Percentiles rank a stretch among this genome's conserved stretches.
Conservation (phyloP, 345 rosid genomes). For the Kernera saxatilis region DNA sequence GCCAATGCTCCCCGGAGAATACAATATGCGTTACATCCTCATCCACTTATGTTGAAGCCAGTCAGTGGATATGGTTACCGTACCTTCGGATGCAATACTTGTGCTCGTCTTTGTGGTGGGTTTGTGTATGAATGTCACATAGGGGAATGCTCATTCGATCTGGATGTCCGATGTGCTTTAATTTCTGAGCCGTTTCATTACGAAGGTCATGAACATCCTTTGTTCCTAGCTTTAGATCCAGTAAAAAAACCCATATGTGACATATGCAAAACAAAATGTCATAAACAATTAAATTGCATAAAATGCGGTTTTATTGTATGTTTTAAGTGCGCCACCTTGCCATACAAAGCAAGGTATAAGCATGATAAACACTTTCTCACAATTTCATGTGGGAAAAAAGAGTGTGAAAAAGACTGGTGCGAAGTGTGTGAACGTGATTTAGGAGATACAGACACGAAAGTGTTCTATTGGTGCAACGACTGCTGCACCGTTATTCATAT, state of each 20-base stretch:
- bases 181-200: neutral
- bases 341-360: too few relatives aligned
- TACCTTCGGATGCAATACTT: neutral
- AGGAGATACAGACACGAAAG: neutral
- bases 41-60: neutral
- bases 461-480: constrained; percentile 17
- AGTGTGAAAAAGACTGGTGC: neutral
- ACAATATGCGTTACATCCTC: neutral
- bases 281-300: neutral
- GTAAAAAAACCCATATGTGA: neutral
- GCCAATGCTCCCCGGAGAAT: neutral
- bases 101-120: neutral
- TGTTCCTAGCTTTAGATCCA: neutral
- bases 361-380: too few relatives aligned
- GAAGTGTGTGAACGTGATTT: neutral
- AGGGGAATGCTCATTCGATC: neutral
- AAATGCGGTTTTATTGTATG: neutral
- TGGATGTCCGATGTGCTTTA: neutral
- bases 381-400: neutral
- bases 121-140: neutral
- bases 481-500: too few relatives aligned
- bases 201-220: neutral
- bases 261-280: neutral
- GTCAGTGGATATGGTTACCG: neutral
- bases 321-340: too few relatives aligned